phyloP scores from a whole-genome alignment of 2,329 filamentous ascomycete genomes.

The Alternaria dauci region DNA sequence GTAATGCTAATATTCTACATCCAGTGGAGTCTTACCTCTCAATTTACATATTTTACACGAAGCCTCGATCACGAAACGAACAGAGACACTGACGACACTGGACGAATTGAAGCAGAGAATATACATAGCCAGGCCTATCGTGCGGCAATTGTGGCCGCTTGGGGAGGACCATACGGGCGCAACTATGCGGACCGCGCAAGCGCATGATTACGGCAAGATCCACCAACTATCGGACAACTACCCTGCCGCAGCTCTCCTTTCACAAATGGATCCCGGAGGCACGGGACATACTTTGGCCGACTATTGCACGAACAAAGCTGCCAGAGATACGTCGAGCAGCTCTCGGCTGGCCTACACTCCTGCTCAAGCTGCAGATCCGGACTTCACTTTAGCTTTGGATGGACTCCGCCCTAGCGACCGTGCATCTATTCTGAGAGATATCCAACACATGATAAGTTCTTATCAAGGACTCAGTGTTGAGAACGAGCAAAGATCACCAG shows the following conservation, averaged over 20 bases:
- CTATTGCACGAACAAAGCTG: constrained; percentile 33
- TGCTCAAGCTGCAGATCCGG: constrained; percentile 17
- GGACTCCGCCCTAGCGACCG: constrained; percentile 33
- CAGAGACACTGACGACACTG: constrained; percentile 44
- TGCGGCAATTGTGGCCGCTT: constrained; percentile 23
- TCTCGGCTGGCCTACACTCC: constrained; percentile 8
- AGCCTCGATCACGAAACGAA: constrained; percentile 47
- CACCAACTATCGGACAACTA: constrained; percentile 24
- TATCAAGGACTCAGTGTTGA: constrained; percentile 36
- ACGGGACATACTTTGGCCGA: constrained; percentile 32
- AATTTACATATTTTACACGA: constrained; percentile 50
- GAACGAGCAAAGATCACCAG: constrained; percentile 2
- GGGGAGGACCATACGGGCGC: constrained; percentile 18
- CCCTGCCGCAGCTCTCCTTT: constrained; percentile 31
- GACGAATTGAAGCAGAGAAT: constrained; percentile 51
- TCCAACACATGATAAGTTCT: constrained; percentile 45
- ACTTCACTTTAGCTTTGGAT: constrained; percentile 35
- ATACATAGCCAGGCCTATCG: constrained; percentile 32
- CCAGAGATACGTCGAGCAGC: constrained; percentile 19
- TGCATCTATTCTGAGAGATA: constrained; percentile 41
- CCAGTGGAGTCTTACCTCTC: constrained; percentile 31
- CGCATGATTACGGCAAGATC: constrained; percentile 13
- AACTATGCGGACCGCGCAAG: constrained; percentile 28
- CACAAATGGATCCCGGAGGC: constrained; percentile 20
- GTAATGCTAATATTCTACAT: not conserved